These are phyloP conservation scores for Epichloe amarillans DNA, from an alignment of 2,329 filamentous ascomycete genomes.

Conservation along the genomic window DNA sequence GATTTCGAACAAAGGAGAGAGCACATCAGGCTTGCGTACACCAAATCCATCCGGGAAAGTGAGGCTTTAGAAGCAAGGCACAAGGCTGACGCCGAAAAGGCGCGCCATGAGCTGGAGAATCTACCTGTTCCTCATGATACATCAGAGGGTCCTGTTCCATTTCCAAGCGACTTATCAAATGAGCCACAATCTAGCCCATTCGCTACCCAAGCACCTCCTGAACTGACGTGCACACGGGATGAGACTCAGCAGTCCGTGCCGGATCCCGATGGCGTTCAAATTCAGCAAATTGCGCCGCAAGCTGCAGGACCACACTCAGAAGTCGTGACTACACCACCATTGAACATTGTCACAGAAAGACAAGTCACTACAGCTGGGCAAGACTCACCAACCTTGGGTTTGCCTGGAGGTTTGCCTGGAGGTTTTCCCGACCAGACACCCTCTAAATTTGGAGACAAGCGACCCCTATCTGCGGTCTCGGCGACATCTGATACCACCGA, in stretches of 20 bases:
- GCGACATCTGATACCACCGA: conserved; percentile 49
- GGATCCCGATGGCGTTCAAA: background rate
- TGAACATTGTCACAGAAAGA: background rate
- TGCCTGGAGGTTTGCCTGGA: conserved; percentile 55
- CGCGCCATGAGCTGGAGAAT: conserved; percentile 33
- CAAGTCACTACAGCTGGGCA: conserved; percentile 5
- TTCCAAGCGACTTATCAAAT: background rate
- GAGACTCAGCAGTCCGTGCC: background rate
- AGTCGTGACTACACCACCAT: background rate
- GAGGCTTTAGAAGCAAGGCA: conserved; percentile 45
- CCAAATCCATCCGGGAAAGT: conserved; percentile 64
- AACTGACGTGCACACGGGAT: too few relatives aligned
- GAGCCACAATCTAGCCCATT: background rate
- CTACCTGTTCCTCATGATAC: conserved; percentile 13
- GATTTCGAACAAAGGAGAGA: conserved; percentile 75
- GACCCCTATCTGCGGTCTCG: conserved; percentile 46
- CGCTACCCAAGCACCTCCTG: background rate
- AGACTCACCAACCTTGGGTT: conserved; percentile 54
- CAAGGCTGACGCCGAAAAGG: conserved; percentile 36
- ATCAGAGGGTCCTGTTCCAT: background rate
- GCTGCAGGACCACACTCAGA: background rate
- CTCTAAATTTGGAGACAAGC: conserved; percentile 28
- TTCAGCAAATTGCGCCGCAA: background rate
- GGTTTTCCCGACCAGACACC: conserved; percentile 37
- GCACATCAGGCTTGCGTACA: conserved; percentile 74